Evolutionary conservation across 176 grass and related monocot genomes (phyloP), one percentile per base, ranked within the genome.

Genomic region (Oryza meyeriana): DNA sequence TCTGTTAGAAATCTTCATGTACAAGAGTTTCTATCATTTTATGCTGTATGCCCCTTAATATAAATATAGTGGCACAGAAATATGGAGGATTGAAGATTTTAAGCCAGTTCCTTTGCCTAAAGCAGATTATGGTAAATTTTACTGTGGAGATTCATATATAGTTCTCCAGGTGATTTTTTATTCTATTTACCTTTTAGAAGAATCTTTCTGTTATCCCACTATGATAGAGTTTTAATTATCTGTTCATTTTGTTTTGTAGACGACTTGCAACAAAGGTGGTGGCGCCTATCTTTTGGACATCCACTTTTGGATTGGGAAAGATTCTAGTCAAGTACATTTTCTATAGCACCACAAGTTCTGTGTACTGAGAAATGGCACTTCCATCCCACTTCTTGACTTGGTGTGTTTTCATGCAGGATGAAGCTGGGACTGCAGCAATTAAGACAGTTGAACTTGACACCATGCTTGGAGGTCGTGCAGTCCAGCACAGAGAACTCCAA

Each of bases 71-170:
- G 96, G 93, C 25, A 95, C 87, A 14, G 96, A 99, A 47, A 99
- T 99, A 71, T 99, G 96, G 96, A 78, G 96, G 50, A 94, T 99
- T 33, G 87, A 99, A 86, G 87, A 95, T 77, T 99, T 99, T 81
- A 92, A 92, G 73, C 96, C 96, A 32, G 96, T 94, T 77, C 85
- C 91, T 66, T 71, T 99, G 41, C 87, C 89, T 39, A 99, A 92
- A 84, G 74, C 87, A 83, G 87, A 90, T 79, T 89, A 99, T 72
- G 93, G 96, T 59, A 99, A 99, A 84, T 99, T 99, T 85, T 95
- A 95, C 85, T 87, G 83, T 28, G 96, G 96, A 75, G 96, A 99
- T 92, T 99, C 96, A 47, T 99, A 99, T 81, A 90, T 99, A 82
- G 27, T 99, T 83, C 81, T 99, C 25, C 91, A 99, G 91, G 96